Base-by-base conservation (phyloP, 108 stramenopile species). In the Cyclotella distinguenda region DNA sequence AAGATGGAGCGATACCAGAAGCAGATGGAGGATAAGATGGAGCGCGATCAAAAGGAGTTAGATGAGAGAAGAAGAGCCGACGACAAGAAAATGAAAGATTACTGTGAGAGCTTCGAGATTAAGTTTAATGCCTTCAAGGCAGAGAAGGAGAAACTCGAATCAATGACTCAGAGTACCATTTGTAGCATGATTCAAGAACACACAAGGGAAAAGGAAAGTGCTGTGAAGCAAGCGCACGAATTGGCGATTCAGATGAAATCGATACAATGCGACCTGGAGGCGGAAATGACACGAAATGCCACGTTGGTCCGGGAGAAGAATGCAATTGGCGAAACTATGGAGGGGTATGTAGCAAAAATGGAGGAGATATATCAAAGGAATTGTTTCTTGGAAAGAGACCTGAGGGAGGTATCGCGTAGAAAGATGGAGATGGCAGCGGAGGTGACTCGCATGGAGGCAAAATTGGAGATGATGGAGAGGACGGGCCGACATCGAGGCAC, bases 141-240 rank as follows among this genome's bases (percentile, higher is more conserved):
- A 10, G 38, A 40, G 27, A 59, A 43, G 25, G 58, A 59, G 28
- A 11, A 26, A 19, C 40, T 30, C 15, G 31, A 59, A 42, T 22
- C 58, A 22, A 43, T 42, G 23, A 13, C 30, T 26, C 30, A 53
- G 12, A 21, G n/a, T 3, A 33, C 3, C n/a, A 21, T 53, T 2
- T 9, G 42, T 42, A 59, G 23, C 15, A 30, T 59, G 40, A 59
- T 59, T 13, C n/a, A 28, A 53, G 51, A 53, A 18, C 51, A 53
- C 10, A 31, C 11, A 11, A 1, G 30, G 19, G 58, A 59, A 33
- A 40, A 59, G 16, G 40, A 59, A 27, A 1, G 27, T 8, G 40
- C 25, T 6, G 28, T 59, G n/a, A 13, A 44, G 6, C 26, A 43
- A 7, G 16, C 56, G 3, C 2, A 39, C 9, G 39, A 58, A 25